Conservation (phyloP, 2,329 filamentous ascomycete genomes). For the Pleoardoris graminearum region DNA sequence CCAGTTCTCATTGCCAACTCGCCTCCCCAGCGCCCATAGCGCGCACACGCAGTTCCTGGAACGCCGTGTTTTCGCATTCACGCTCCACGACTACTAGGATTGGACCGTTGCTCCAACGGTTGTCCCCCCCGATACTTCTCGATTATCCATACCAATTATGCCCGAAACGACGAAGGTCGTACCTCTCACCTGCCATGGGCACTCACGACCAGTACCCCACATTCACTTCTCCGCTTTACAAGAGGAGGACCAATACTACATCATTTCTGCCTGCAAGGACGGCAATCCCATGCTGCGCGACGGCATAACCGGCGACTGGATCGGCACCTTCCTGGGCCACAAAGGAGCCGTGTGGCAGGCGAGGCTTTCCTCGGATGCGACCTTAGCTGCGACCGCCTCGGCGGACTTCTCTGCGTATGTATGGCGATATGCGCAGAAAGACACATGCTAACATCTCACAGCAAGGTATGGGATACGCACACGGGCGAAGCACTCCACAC, state of each 20-base stretch:
- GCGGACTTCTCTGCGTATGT: constrained; percentile 92
- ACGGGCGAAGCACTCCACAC: constrained; percentile 87
- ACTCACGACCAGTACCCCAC: constrained; percentile 89
- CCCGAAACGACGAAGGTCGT: constrained; percentile 65
- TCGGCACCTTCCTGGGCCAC: constrained; percentile 96
- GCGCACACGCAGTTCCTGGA: neutral
- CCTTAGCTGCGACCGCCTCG: constrained; percentile 86
- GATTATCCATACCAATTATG: constrained; percentile 17
- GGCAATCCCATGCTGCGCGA: constrained; percentile 98
- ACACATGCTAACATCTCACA: constrained; percentile 48
- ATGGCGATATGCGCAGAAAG: neutral
- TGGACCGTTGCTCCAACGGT: neutral
- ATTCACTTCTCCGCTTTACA: constrained; percentile 84
- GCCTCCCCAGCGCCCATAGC: neutral
- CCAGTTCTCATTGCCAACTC: neutral
- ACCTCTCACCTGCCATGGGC: constrained; percentile 90
- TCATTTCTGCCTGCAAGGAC: constrained; percentile 95
- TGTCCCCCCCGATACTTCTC: neutral
- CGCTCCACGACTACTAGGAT: neutral
- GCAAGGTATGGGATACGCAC: constrained; percentile 96
- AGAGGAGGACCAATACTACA: constrained; percentile 82
- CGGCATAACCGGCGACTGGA: constrained; percentile 78
- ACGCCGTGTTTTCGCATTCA: neutral
- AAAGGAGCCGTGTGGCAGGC: constrained; percentile 99
- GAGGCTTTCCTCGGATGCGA: constrained; percentile 83